A percentile compares a stretch with the other conserved stretches of the same genome.
These are phyloP conservation scores for Turritis glabra DNA, from an alignment of 345 rosid genomes.

Conservation along the genomic window DNA sequence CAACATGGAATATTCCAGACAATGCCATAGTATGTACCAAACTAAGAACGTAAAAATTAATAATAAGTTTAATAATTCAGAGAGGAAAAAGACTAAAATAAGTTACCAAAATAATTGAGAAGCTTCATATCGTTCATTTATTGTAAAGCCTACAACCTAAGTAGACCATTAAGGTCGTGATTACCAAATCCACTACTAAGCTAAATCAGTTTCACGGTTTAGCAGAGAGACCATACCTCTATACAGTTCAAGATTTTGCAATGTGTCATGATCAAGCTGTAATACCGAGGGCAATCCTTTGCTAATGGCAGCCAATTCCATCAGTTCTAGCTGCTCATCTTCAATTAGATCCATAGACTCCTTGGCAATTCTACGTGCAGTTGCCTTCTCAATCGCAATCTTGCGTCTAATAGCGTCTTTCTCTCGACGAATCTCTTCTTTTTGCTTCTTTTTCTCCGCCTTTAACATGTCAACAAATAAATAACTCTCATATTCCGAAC, in stretches of 20 bases:
- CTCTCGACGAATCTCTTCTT: conserved; percentile 88
- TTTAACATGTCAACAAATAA: conserved; percentile 36
- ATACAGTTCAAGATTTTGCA: conserved; percentile 81
- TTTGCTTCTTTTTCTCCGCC: conserved; percentile 90
- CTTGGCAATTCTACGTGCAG: conserved; percentile 95
- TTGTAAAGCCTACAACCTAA: conserved; percentile 8
- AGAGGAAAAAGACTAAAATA: not conserved
- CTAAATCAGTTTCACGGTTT: conserved; percentile 10
- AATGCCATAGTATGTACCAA: conserved; percentile 15
- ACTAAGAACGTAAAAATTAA: not conserved
- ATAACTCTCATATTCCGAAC: not conserved
- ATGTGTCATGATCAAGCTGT: conserved; percentile 75
- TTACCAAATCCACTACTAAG: conserved; percentile 13
- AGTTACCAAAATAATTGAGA: not conserved
- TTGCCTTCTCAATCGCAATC: conserved; percentile 93
- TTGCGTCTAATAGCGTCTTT: conserved; percentile 82
- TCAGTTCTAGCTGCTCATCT: conserved; percentile 98
- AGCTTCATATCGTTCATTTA: not conserved
- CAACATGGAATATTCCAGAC: conserved; percentile 11
- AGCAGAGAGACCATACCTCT: conserved; percentile 58
- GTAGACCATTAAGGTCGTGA: conserved; percentile 1
- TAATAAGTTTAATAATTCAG: not conserved
- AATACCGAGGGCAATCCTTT: conserved; percentile 74
- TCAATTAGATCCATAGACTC: conserved; percentile 98
- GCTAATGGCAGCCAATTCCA: conserved; percentile 93